Conservation (phyloP, 1,284 basidiomycete genomes). For the Ustilago curta region DNA sequence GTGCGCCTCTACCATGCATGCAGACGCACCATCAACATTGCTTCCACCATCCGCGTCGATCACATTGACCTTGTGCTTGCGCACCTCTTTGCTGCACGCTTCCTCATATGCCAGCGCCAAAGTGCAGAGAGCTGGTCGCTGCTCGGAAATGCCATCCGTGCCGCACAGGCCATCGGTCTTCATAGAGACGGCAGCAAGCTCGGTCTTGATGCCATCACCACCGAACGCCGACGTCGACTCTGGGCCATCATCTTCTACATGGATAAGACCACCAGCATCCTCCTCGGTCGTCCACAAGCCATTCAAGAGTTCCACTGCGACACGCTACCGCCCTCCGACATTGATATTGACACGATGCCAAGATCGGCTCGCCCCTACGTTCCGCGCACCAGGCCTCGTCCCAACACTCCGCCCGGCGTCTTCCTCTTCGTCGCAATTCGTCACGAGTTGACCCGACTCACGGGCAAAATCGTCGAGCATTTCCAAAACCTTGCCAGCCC, state of each 20-base stretch:
- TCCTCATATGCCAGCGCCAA: conserved; percentile 86
- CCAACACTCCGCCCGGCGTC: conserved; percentile 76
- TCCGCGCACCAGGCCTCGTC: conserved; percentile 51
- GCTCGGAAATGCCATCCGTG: conserved; percentile 88
- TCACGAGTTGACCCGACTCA: conserved; percentile 83
- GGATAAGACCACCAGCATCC: conserved; percentile 87
- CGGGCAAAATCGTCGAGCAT: conserved; percentile 91
- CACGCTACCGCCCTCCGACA: conserved; percentile 83
- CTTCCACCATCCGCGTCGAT: conserved; percentile 61
- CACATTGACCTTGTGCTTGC: conserved; percentile 66
- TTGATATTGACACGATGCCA: conserved; percentile 75
- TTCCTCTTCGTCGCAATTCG: conserved; percentile 90
- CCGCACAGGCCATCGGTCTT: conserved; percentile 91
- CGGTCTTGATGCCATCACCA: conserved; percentile 75
- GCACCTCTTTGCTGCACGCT: conserved; percentile 76
- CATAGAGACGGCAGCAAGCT: conserved; percentile 86
- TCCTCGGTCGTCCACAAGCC: conserved; percentile 84
- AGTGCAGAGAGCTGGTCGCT: conserved; percentile 96
- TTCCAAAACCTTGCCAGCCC: conserved; percentile 85
- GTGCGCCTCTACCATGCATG: conserved; percentile 76
- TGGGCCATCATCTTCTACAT: conserved; percentile 95
- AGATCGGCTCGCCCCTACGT: conserved; percentile 55
- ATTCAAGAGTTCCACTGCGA: conserved; percentile 81
- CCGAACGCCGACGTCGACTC: conserved; percentile 88
- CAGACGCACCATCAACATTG: conserved; percentile 58